Percentiles rank a stretch among this genome's conserved stretches.
Evolutionary conservation across 2,329 filamentous ascomycete genomes (phyloP).

Genomic region (Paecilomyces formosus): DNA sequence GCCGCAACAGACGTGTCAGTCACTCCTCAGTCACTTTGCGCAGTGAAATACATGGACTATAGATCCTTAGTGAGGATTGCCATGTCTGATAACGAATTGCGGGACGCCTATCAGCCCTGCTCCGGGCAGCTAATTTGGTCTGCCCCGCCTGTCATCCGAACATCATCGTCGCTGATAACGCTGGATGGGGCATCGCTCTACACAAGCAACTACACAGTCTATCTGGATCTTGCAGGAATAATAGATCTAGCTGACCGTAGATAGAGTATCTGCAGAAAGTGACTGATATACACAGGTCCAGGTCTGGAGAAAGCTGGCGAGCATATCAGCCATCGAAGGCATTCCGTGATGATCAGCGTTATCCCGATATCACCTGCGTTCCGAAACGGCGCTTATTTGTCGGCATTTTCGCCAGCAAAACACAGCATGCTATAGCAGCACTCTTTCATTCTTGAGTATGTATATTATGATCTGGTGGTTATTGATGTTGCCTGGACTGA

Average conservation of each 20-base stretch:
- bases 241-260: background rate
- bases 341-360: background rate
- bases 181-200: background rate
- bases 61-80: background rate
- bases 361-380: background rate
- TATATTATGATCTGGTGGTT: background rate
- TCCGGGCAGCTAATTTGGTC: background rate
- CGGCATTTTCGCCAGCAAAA: background rate
- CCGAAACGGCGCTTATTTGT: background rate
- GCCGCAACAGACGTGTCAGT: background rate
- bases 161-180: background rate
- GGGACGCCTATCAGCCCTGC: slow-evolving; percentile 1
- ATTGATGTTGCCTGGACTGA: background rate
- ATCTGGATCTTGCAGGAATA: background rate
- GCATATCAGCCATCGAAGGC: background rate
- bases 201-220: background rate
- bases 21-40: background rate
- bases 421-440: background rate
- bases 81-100: slow-evolving; percentile 2
- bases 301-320: background rate
- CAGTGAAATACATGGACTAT: background rate
- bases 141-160: background rate
- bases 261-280: background rate
- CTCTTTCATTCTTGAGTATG: background rate
- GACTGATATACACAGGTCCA: background rate